These are phyloP conservation scores for Moelleriella libera DNA, from an alignment of 2,329 filamentous ascomycete species.

Conservation along the genomic window DNA sequence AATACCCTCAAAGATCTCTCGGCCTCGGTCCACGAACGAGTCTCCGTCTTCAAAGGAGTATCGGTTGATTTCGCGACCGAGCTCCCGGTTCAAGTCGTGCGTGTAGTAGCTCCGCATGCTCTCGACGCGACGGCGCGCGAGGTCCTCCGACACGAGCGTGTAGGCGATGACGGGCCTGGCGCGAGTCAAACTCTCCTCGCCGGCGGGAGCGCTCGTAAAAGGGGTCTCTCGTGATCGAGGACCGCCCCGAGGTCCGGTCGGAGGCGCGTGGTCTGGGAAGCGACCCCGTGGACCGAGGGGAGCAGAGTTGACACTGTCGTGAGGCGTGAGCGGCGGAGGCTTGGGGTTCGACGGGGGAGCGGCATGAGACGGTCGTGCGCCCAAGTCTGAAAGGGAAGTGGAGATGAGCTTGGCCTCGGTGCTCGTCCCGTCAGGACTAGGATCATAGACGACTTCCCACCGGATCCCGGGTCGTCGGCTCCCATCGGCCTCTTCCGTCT, in stretches of 20 bases:
- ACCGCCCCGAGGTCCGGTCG: constrained; percentile 17
- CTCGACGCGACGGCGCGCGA: constrained; percentile 52
- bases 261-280: constrained; percentile 10
- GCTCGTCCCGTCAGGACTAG: constrained; percentile 34
- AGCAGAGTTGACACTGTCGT: constrained; percentile 17
- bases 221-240: neutral
- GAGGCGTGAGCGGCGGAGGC: constrained; percentile 4
- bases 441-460: constrained; percentile 64
- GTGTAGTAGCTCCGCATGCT: constrained; percentile 35
- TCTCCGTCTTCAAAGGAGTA: constrained; percentile 60
- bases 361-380: neutral
- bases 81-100: constrained; percentile 21
- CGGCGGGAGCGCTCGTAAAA: constrained; percentile 1
- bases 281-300: constrained; percentile 21
- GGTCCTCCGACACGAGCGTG: constrained; percentile 46
- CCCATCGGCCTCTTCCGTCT: constrained; percentile 42
- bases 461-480: constrained; percentile 27
- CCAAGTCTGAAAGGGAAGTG: constrained; percentile 1
- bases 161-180: constrained; percentile 28
- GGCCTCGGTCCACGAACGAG: constrained; percentile 55
- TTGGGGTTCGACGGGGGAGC: neutral
- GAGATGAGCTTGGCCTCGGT: constrained; percentile 26
- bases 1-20: constrained; percentile 54
- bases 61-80: constrained; percentile 42
- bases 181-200: constrained; percentile 17